phyloP scores from a whole-genome alignment of 2,329 filamentous ascomycete species.

The Teratosphaeria destructans region DNA sequence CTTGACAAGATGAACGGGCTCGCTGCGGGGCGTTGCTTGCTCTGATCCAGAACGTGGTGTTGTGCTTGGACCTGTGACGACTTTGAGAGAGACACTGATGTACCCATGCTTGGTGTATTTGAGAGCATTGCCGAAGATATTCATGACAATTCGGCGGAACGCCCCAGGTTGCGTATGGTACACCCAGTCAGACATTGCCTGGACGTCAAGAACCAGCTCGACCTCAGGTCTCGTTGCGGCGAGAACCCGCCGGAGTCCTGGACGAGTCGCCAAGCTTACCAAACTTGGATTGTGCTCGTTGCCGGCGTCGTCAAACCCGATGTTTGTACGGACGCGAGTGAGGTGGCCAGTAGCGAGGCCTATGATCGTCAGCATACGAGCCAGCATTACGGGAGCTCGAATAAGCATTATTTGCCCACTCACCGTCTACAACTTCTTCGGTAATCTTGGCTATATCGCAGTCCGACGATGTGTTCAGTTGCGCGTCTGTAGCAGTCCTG shows the following conservation, averaged over 20 bases:
- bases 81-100: slow-evolving; percentile 24
- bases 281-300: neutral
- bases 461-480: neutral
- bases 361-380: neutral
- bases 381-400: neutral
- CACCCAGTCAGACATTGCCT: slow-evolving; percentile 8
- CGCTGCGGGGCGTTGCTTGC: slow-evolving; percentile 1
- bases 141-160: slow-evolving; percentile 36
- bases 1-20: slow-evolving; percentile 9
- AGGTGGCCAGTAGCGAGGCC: neutral
- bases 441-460: neutral
- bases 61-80: slow-evolving; percentile 4
- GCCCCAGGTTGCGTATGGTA: slow-evolving; percentile 25
- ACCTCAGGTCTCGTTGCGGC: neutral
- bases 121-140: slow-evolving; percentile 36
- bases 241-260: neutral
- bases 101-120: slow-evolving; percentile 36
- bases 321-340: neutral
- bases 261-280: neutral
- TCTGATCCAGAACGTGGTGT: neutral
- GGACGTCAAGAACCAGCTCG: neutral
- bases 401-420: neutral
- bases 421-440: neutral
- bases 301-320: neutral
- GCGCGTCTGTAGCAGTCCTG: neutral